A percentile compares a stretch with the other conserved stretches of the same genome.
These are phyloP conservation scores for Pezicula rhizophila DNA, from an alignment of 2,329 filamentous ascomycete genomes.

Conservation along the genomic window DNA sequence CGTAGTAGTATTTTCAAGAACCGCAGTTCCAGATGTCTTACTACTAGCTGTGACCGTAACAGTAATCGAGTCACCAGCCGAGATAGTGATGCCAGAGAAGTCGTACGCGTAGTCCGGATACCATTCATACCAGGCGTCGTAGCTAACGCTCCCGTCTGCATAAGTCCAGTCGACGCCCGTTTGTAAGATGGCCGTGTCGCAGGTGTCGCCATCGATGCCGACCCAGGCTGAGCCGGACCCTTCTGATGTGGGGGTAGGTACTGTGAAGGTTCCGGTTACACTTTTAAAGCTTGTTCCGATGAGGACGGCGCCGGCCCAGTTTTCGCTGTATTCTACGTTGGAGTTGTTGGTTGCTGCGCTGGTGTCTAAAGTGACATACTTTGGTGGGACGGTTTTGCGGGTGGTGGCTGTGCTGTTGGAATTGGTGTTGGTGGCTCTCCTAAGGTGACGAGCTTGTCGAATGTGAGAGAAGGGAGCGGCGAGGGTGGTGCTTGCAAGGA, in stretches of 20 bases:
- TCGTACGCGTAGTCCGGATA: conserved; percentile 48
- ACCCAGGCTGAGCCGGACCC: conserved; percentile 52
- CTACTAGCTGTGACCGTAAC: conserved; percentile 32
- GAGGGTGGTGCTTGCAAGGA: conserved; percentile 35
- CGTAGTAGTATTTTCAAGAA: conserved; percentile 38
- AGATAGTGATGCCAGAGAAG: conserved; percentile 38
- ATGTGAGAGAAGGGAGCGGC: conserved; percentile 39
- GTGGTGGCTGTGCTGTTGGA: too few species aligned
- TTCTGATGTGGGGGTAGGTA: conserved; percentile 40
- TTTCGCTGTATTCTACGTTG: conserved; percentile 44
- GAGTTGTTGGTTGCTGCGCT: conserved; percentile 30
- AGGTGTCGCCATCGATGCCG: conserved; percentile 54
- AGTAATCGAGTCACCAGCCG: conserved; percentile 36
- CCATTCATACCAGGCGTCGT: conserved; percentile 55
- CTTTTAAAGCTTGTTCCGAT: conserved; percentile 42
- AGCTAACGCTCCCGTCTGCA: conserved; percentile 33
- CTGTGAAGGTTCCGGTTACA: conserved; percentile 47
- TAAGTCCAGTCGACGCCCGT: conserved; percentile 50
- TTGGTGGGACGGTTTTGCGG: conserved; percentile 22
- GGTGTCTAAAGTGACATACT: conserved; percentile 26
- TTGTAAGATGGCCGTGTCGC: conserved; percentile 45
- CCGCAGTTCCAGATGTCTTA: conserved; percentile 33
- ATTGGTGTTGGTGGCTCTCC: conserved; percentile 17
- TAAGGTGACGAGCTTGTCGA: conserved; percentile 28
- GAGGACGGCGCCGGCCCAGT: conserved; percentile 55